Base-by-base conservation (phyloP, 2,329 filamentous ascomycete species). In the Trichoderma asperellum region DNA sequence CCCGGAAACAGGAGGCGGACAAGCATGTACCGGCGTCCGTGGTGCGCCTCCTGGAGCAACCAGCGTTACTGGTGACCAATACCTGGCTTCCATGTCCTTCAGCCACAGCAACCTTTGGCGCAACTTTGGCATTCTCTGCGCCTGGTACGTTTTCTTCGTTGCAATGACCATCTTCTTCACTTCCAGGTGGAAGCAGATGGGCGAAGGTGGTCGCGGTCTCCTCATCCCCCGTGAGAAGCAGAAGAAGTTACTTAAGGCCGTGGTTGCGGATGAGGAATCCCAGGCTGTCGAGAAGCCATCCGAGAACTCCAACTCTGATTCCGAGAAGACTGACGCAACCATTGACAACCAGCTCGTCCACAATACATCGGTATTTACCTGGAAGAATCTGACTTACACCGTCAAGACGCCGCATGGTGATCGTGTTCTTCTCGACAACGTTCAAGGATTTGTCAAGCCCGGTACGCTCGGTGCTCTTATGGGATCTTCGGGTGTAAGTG, bases 401-500 rank as follows among this genome's bases (percentile, higher is more conserved):
- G 91, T 94, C 70, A 85, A 88, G 72, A 89, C 0, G 83, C 85
- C 0, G 77, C n/a, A 79, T 0, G 87, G 87, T 4, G 82, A 93
- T 85, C 88, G 91, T 8, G 83, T 87, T 14, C 88, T 97, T 69
- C 83, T 97, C 8, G 89, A 96, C 71, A 86, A 95, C 68, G 91
- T 96, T 0, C 88, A 94, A 72, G 93, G 93, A 2, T 96, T 91
- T 88, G 91, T 94, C 68, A 92, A 93, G 78, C 92, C 92, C 0
- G 92, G 92, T 57, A 93, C 89, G 72, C 80, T 94, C 21, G 92
- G 90, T 2, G 92, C 91, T 4, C 82, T 95, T n/a, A 92, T 94
- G 92, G 90, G 92, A 74, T 88, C 91, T 2, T 92, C 90, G 12
- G 92, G 92, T 72, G n/a, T n/a, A n/a, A n/a, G n/a, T n/a, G n/a